Conservation (phyloP, 768 basidiomycete genomes). For the Calocybe gangraenosa region DNA sequence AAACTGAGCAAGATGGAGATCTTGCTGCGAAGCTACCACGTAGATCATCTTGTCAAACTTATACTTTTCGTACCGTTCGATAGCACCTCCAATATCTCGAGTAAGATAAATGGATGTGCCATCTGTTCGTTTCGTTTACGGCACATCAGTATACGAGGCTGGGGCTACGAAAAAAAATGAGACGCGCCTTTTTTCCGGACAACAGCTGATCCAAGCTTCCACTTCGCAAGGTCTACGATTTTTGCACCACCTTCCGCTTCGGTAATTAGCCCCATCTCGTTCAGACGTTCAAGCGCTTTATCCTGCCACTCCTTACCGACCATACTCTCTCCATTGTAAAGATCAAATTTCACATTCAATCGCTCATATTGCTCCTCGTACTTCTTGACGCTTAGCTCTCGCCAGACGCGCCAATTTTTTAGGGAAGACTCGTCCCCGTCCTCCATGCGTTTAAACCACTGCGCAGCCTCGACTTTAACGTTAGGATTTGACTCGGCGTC, state of each 20-base stretch:
- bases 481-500: conserved; percentile 71
- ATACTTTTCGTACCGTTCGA: conserved; percentile 90
- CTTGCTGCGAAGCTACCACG: conserved; percentile 84
- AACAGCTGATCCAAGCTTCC: conserved; percentile 89
- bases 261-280: conserved; percentile 70
- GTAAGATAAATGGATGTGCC: conserved; percentile 93
- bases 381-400: conserved; percentile 84
- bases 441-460: conserved; percentile 94
- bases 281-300: conserved; percentile 61
- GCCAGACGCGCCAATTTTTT: conserved; percentile 89
- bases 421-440: conserved; percentile 85
- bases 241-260: conserved; percentile 82
- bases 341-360: conserved; percentile 87
- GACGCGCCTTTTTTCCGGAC: conserved; percentile 75
- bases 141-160: too few species aligned
- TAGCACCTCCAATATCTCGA: conserved; percentile 92
- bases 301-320: conserved; percentile 73
- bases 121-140: conserved; percentile 40
- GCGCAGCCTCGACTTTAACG: conserved; percentile 73
- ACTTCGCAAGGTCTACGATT: conserved; percentile 82
- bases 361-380: conserved; percentile 86
- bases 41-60: conserved; percentile 89
- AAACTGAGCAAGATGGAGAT: conserved; percentile 85
- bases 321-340: conserved; percentile 87
- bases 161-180: too few species aligned